Conservation (phyloP, 148 eudicot species). For the Beta vulgaris region DNA sequence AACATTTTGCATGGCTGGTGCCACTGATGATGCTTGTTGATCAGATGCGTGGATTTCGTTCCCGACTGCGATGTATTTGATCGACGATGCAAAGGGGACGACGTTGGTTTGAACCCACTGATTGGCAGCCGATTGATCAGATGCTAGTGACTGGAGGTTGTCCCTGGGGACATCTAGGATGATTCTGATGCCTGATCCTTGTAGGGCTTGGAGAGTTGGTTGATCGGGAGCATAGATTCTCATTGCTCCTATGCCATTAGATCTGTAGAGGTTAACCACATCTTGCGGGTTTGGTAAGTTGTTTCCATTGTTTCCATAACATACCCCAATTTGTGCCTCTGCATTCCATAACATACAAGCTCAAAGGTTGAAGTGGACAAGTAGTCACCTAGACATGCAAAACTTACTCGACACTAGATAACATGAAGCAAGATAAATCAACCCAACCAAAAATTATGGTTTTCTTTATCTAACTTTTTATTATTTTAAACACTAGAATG, state of each 20-base stretch:
- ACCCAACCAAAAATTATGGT: too few relatives aligned
- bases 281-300: conserved; percentile 30
- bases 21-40: conserved; percentile 21
- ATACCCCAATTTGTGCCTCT: conserved; percentile 43
- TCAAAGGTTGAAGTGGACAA: neutral
- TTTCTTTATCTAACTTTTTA: too few relatives aligned
- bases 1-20: conserved; percentile 42
- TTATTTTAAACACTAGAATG: too few relatives aligned
- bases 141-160: conserved; percentile 25
- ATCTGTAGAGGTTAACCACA: conserved; percentile 31
- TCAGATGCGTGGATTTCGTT: conserved; percentile 27
- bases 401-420: too few relatives aligned
- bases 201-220: conserved; percentile 26
- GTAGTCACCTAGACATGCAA: neutral
- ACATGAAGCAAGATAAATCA: too few relatives aligned
- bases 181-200: conserved; percentile 29
- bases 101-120: conserved; percentile 34
- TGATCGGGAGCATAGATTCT: conserved; percentile 35
- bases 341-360: conserved; percentile 2
- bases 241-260: conserved; percentile 29
- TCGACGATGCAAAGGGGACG: conserved; percentile 24
- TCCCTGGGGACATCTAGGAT: conserved; percentile 34
- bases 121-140: conserved; percentile 15
- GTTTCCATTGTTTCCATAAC: conserved; percentile 31
- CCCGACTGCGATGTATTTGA: conserved; percentile 43